A percentile compares a stretch with the other conserved stretches of the same genome.
Conservation (phyloP, 768 basidiomycete species). For the Albatrellus ellisii region DNA sequence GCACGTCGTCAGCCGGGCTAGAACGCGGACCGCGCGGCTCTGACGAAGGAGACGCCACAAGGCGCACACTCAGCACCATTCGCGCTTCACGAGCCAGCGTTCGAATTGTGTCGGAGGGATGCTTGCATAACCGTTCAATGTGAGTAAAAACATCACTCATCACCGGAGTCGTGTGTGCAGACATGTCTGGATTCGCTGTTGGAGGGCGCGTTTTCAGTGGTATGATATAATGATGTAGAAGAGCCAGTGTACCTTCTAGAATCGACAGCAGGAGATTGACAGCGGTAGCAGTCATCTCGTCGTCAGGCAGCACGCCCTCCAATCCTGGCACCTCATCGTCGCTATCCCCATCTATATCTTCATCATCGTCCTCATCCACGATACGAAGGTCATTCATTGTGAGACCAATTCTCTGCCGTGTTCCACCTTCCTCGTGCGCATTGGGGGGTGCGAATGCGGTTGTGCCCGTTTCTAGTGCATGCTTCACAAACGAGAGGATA, state of each 20-base stretch:
- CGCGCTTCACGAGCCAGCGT: conserved; percentile 63
- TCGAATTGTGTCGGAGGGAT: conserved; percentile 35
- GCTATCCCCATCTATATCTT: conserved; percentile 24
- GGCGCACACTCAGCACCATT: conserved; percentile 75
- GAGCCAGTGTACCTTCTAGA: conserved; percentile 54
- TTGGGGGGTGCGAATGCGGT: conserved; percentile 1
- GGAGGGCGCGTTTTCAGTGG: background rate
- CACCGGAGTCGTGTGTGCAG: conserved; percentile 44
- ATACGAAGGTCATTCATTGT: conserved; percentile 25
- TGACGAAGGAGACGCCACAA: conserved; percentile 45
- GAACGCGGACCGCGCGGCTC: conserved; percentile 15
- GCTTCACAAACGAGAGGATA: conserved; percentile 71
- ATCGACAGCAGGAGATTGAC: conserved; percentile 72
- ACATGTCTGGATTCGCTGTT: conserved; percentile 41
- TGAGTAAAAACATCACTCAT: conserved; percentile 60
- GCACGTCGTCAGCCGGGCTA: conserved; percentile 27
- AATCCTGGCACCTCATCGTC: conserved; percentile 41
- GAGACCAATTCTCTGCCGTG: conserved; percentile 15
- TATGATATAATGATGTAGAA: background rate
- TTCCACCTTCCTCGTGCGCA: background rate
- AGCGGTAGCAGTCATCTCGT: conserved; percentile 65
- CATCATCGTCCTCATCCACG: conserved; percentile 21
- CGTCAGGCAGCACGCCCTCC: conserved; percentile 26
- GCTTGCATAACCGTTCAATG: conserved; percentile 41
- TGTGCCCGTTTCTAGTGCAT: conserved; percentile 40